Base-by-base conservation (phyloP, 768 basidiomycete species). In the Solioccasus polychromus region DNA sequence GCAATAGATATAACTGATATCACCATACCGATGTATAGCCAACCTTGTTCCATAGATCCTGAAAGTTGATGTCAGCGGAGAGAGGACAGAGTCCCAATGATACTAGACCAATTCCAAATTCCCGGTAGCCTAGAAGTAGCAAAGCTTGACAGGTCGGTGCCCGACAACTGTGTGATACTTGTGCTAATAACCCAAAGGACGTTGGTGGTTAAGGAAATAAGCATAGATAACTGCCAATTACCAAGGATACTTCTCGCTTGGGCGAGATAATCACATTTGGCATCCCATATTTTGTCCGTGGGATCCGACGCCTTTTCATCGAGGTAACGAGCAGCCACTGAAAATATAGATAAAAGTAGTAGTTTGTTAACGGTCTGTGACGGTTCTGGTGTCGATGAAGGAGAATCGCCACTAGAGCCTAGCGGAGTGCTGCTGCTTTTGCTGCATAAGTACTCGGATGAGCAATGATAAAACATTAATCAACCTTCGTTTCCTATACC, bases 71-170 rank as follows among this genome's bases (percentile, higher is more conserved):
- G n/a, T 62, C 25, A 66, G 52, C 24, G 46, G 7, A 32, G 15
- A 32, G 15, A 39, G 17, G 28, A 34, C 10, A 20, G 26, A 30
- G n/a, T 35, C 12, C 18, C 12, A n/a, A 40, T 14, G 30, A 20
- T 22, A 20, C 35, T 64, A 68, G 73, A 57, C 88, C 89, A 28
- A 90, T 83, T 12, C 92, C 92, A 60, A 92, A 86, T 68, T 93
- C 90, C 5, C 90, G 78, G 60, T 88, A 80, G 1, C 88, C 88
- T 11, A 92, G 66, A 11, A 94, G 75, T 35, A 94, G 71, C 12
- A 93, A 64, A 2, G 90, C 77, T 59, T 94, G 92, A 19, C 88
- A 87, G 1, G 87, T 88, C 4, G 88, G 83, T 26, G 81, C 77
- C 25, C 85, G 73, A 43, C 79, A 82, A 39, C 76, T 76, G 50